phyloP scores from a whole-genome alignment of 345 rosid genomes.

The Moricandia arvensis region DNA sequence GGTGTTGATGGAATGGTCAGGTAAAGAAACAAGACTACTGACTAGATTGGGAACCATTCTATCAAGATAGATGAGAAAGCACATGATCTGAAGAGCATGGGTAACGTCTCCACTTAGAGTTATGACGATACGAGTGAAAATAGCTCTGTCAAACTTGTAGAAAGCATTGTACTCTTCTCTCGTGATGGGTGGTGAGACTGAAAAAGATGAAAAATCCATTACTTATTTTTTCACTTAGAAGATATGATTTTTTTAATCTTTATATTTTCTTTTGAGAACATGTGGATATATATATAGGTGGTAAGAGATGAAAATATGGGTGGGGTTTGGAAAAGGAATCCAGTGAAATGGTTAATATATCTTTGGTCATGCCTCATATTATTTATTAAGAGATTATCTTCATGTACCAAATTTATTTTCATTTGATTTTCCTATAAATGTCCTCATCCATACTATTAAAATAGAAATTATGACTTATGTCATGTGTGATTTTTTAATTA shows the following conservation, averaged over 20 bases:
- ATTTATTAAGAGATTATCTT: neutral
- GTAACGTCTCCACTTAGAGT: slow-evolving; percentile 44
- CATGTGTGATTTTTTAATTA: no score
- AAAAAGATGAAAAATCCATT: slow-evolving; percentile 23
- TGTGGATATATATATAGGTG: neutral
- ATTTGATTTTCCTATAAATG: neutral
- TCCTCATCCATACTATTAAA: no score
- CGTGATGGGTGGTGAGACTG: neutral
- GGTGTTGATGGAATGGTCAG: slow-evolving; percentile 35
- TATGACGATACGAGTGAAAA: slow-evolving; percentile 48
- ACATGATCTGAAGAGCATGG: slow-evolving; percentile 56
- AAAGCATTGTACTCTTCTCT: slow-evolving; percentile 47
- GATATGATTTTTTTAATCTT: neutral
- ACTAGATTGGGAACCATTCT: slow-evolving; percentile 32
- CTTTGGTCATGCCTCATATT: neutral
- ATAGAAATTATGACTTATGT: no score
- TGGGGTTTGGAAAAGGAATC: neutral
- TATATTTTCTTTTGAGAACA: neutral
- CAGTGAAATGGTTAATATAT: slow-evolving; percentile 11
- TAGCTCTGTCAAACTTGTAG: slow-evolving; percentile 53
- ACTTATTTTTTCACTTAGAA: neutral
- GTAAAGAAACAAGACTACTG: slow-evolving; percentile 16
- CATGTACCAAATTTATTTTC: neutral
- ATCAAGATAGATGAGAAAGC: slow-evolving; percentile 60
- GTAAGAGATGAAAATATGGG: neutral